phyloP scores from a whole-genome alignment of 1,139 yeast species.

The Hyphopichia pseudoburtonii region DNA sequence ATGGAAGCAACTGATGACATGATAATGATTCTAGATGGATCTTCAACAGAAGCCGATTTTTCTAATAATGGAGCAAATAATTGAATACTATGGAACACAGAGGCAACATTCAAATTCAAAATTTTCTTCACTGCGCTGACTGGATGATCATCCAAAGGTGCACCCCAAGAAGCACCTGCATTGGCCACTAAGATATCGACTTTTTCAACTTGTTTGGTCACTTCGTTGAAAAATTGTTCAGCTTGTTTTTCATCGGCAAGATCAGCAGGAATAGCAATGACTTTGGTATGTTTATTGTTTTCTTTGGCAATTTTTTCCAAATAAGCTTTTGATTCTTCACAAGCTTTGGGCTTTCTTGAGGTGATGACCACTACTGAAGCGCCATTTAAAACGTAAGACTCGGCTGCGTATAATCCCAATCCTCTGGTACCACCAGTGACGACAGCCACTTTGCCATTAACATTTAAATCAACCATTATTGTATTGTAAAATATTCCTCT shows the following conservation, averaged over 20 bases:
- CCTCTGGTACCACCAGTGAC: constrained; percentile 85
- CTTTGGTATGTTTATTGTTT: constrained; percentile 41
- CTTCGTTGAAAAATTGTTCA: constrained; percentile 44
- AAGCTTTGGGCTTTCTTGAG: constrained; percentile 65
- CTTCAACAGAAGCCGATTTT: constrained; percentile 53
- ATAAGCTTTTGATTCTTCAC: constrained; percentile 55
- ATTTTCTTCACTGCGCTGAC: constrained; percentile 65
- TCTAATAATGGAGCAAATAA: constrained; percentile 58
- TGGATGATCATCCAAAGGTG: constrained; percentile 60
- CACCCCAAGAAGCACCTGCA: constrained; percentile 86
- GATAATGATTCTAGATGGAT: constrained; percentile 66
- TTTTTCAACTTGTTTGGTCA: constrained; percentile 39
- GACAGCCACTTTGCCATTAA: constrained; percentile 65
- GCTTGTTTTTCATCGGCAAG: constrained; percentile 54
- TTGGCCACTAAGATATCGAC: constrained; percentile 71
- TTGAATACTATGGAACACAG: constrained; percentile 72
- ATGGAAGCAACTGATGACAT: constrained; percentile 64
- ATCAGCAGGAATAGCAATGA: constrained; percentile 62
- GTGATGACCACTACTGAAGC: constrained; percentile 64
- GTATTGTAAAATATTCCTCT: too few relatives aligned
- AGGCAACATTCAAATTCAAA: constrained; percentile 61
- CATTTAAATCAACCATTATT: constrained; percentile 47
- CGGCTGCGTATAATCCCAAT: constrained; percentile 69
- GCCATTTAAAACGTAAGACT: constrained; percentile 62
- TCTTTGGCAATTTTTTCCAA: constrained; percentile 48